Conservation (phyloP, 202 grass and related monocot species). For the Panicum virgatum region DNA sequence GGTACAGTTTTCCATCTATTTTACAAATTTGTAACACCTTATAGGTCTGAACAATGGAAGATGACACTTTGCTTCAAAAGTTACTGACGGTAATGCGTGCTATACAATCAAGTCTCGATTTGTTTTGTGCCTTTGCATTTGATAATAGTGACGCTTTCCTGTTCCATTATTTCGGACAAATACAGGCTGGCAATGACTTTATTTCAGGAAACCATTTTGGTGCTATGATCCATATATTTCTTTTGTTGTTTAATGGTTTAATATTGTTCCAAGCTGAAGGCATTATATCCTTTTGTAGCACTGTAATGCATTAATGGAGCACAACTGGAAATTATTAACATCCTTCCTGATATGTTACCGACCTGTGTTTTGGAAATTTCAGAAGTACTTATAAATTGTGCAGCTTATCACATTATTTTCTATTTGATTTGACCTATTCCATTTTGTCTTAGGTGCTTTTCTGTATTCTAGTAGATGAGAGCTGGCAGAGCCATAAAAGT, state of each 20-base stretch:
- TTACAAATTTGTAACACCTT: slow-evolving; percentile 2
- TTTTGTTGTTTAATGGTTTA: slow-evolving; percentile 13
- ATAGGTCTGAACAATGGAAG: slow-evolving; percentile 20
- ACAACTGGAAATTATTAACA: slow-evolving; percentile 18
- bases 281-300: slow-evolving; percentile 2
- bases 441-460: neutral
- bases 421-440: neutral
- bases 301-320: slow-evolving; percentile 5
- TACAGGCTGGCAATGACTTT: neutral
- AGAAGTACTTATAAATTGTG: slow-evolving; percentile 18
- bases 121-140: slow-evolving; percentile 26
- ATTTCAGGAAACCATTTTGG: slow-evolving; percentile 6
- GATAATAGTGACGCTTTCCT: neutral
- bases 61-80: slow-evolving; percentile 1
- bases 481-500: neutral
- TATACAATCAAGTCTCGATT: neutral
- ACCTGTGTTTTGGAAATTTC: slow-evolving; percentile 6
- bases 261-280: slow-evolving; percentile 19
- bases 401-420: neutral
- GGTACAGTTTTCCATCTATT: slow-evolving; percentile 53
- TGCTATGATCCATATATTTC: neutral
- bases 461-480: slow-evolving; percentile 31
- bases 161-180: slow-evolving; percentile 22
- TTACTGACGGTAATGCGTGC: slow-evolving; percentile 4
- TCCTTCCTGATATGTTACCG: slow-evolving; percentile 6